Conservation (phyloP, 2,329 filamentous ascomycete species). For the Juglanconis juglandina region DNA sequence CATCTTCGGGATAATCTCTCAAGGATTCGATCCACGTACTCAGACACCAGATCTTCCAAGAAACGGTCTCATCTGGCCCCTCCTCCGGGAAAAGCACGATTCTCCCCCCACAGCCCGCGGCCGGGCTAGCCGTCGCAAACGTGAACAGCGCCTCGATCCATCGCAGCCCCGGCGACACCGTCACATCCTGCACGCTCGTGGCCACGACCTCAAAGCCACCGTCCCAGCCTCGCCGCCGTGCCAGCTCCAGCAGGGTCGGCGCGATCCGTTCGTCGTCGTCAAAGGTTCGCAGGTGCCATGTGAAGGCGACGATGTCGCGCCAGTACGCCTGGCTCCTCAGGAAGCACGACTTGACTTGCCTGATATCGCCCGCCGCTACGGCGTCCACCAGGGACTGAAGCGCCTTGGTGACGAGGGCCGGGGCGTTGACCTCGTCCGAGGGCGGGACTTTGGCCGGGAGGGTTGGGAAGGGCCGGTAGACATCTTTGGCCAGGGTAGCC, state of each 20-base stretch:
- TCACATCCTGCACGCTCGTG: conserved; percentile 17
- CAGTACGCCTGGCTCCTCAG: conserved; percentile 32
- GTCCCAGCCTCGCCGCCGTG: conserved; percentile 17
- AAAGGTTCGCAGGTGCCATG: conserved; percentile 36
- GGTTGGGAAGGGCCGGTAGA: conserved; percentile 14
- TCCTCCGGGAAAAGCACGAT: conserved; percentile 28
- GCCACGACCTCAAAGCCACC: conserved; percentile 18
- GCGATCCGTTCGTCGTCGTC: conserved; percentile 22
- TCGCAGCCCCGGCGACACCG: conserved; percentile 23
- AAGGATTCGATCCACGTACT: conserved; percentile 27
- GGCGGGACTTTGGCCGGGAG: conserved; percentile 8
- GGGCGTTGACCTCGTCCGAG: conserved; percentile 13
- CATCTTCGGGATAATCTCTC: conserved; percentile 26
- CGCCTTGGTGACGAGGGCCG: conserved; percentile 10
- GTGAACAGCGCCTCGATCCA: conserved; percentile 29
- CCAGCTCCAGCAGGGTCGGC: conserved; percentile 21
- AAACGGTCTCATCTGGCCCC: not conserved
- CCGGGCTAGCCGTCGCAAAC: conserved; percentile 31
- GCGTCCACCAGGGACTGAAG: conserved; percentile 22
- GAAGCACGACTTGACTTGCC: conserved; percentile 27
- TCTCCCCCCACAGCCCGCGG: conserved; percentile 28
- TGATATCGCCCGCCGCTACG: conserved; percentile 19
- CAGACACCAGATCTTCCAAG: conserved; percentile 35
- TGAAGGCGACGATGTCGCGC: conserved; percentile 35
- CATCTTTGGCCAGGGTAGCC: conserved; percentile 11